Evolutionary conservation across 495 filamentous ascomycete genomes (phyloP).

Genomic region (Lophiotrema nucula): DNA sequence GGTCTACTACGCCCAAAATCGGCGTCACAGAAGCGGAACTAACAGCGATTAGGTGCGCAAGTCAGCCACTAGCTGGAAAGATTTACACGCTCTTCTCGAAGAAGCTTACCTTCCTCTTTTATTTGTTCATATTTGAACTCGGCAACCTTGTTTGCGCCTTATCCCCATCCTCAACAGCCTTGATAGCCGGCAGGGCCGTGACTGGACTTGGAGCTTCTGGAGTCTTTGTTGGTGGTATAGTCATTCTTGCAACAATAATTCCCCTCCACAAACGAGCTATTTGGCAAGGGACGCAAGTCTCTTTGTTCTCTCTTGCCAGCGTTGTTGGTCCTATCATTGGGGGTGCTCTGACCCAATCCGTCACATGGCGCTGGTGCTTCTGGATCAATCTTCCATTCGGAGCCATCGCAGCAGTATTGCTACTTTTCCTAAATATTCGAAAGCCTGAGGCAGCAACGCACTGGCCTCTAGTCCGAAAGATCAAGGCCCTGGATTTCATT

Average conservation of each 20-base stretch:
- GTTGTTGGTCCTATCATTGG: slow-evolving; percentile 19
- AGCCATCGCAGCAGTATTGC: background rate
- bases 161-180: slow-evolving; percentile 5
- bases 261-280: slow-evolving; percentile 22
- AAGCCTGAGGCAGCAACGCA: background rate
- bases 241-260: slow-evolving; percentile 14
- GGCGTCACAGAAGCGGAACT: background rate
- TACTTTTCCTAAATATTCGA: background rate
- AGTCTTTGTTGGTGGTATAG: slow-evolving; percentile 16
- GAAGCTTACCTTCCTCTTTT: background rate
- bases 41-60: slow-evolving; percentile 3
- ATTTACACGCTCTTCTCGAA: slow-evolving; percentile 4
- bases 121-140: slow-evolving; percentile 16
- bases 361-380: slow-evolving; percentile 18
- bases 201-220: slow-evolving; percentile 19
- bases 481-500: background rate
- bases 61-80: slow-evolving; percentile 8
- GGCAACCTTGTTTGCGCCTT: slow-evolving; percentile 12
- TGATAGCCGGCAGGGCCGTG: slow-evolving; percentile 23
- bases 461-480: background rate
- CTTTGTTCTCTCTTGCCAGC: slow-evolving; percentile 11
- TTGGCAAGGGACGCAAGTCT: background rate
- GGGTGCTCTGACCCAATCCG: slow-evolving; percentile 9
- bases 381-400: slow-evolving; percentile 6
- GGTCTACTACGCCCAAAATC: background rate